Conservation (phyloP, 2,329 filamentous ascomycete genomes). For the Penicillium italicum region DNA sequence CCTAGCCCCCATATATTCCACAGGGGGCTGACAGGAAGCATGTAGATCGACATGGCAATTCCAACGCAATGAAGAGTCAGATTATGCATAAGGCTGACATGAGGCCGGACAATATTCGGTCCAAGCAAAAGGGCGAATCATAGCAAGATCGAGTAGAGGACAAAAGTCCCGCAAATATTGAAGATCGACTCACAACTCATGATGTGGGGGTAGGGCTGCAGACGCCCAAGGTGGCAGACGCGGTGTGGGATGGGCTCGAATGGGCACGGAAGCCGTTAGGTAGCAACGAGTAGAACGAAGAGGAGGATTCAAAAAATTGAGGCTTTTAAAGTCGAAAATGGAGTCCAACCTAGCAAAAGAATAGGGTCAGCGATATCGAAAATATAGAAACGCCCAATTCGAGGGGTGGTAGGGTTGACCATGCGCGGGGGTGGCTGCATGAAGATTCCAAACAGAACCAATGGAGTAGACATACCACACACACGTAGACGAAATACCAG, state of each 20-base stretch:
- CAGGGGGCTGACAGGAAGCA: slow-evolving; percentile 7
- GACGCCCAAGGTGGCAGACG: slow-evolving; percentile 6
- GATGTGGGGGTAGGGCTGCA: slow-evolving; percentile 20
- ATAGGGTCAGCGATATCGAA: slow-evolving; percentile 3
- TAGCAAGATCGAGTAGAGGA: neutral
- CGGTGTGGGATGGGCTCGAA: slow-evolving; percentile 12
- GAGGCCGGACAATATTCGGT: neutral
- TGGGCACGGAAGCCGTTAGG: slow-evolving; percentile 16
- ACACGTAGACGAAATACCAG: neutral
- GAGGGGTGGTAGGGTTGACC: slow-evolving; percentile 5
- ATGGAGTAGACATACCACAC: neutral
- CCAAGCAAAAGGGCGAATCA: slow-evolving; percentile 1
- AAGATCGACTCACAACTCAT: slow-evolving; percentile 28
- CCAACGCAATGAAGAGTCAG: neutral
- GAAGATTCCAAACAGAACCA: neutral
- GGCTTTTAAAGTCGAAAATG: neutral
- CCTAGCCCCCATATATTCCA: slow-evolving; percentile 9
- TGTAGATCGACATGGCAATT: slow-evolving; percentile 6
- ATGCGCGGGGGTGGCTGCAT: slow-evolving; percentile 11
- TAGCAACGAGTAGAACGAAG: slow-evolving; percentile 7
- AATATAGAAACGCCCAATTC: neutral
- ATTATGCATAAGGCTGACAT: slow-evolving; percentile 9
- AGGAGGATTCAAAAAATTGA: neutral
- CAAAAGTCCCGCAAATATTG: slow-evolving; percentile 7
- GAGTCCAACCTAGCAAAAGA: neutral